Conservation (phyloP, 2,329 filamentous ascomycete species). For the Dothistroma septosporum region DNA sequence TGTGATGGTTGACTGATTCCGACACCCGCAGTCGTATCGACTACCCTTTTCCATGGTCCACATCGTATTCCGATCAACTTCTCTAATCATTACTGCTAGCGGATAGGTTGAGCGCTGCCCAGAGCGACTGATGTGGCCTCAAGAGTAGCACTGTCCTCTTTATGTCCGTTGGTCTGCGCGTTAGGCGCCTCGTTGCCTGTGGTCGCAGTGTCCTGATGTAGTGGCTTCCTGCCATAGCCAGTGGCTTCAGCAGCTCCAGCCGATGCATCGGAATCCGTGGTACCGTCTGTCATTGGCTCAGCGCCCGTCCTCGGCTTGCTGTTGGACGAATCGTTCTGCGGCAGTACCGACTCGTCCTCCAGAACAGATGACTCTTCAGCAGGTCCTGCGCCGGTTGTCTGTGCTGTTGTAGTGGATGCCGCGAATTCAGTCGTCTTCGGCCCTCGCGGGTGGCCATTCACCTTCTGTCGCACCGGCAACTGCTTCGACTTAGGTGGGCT, state of each 20-base stretch:
- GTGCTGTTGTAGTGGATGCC: conserved; percentile 5
- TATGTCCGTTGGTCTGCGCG: conserved; percentile 5
- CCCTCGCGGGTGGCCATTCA: conserved; percentile 16
- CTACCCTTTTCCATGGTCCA: too few relatives aligned
- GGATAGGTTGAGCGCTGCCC: neutral
- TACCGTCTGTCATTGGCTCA: neutral
- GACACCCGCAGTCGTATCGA: neutral
- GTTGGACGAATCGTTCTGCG: neutral
- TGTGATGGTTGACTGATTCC: neutral
- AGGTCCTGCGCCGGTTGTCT: neutral
- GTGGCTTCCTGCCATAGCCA: neutral
- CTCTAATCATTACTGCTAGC: neutral
- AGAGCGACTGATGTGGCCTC: conserved; percentile 6
- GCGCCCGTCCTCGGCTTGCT: neutral
- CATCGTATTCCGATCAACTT: neutral
- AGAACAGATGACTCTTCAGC: neutral
- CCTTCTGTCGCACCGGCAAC: conserved; percentile 13
- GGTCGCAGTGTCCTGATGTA: neutral
- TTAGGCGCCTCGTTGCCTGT: conserved; percentile 6
- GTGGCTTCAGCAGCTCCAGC: neutral
- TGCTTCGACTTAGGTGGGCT: conserved; percentile 33
- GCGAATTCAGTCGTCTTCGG: conserved; percentile 5
- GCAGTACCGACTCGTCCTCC: neutral
- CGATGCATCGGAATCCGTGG: neutral
- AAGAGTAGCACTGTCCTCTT: conserved; percentile 1